A percentile compares a stretch with the other conserved stretches of the same genome.
These are phyloP conservation scores for Gossypium anomalum DNA, from an alignment of 345 rosid genomes.

Conservation along the genomic window DNA sequence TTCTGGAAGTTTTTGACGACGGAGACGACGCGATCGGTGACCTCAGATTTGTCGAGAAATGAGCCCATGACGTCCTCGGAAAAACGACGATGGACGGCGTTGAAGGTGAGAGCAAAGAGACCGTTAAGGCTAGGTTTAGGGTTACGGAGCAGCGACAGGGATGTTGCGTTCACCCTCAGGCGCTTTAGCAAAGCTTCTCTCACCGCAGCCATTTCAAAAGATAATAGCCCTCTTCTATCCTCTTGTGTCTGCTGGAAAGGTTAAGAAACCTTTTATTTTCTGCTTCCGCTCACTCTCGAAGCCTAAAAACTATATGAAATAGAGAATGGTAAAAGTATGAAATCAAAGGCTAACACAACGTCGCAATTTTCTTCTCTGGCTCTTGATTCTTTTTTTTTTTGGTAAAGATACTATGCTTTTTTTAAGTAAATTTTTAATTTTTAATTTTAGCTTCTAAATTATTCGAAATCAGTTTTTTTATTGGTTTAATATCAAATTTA, in stretches of 20 bases:
- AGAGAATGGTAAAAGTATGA: background rate
- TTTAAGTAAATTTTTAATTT: too few relatives aligned
- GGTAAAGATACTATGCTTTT: too few relatives aligned
- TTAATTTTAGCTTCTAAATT: too few relatives aligned
- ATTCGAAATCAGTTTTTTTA: too few relatives aligned
- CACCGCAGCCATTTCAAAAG: constrained; percentile 45
- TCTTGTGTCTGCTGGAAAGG: background rate
- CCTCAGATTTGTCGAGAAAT: constrained; percentile 94
- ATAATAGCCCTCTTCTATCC: background rate
- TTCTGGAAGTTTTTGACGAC: constrained; percentile 91
- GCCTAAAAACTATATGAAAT: background rate
- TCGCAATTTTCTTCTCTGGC: too few relatives aligned
- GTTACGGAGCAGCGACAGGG: constrained; percentile 30
- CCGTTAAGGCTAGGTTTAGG: constrained; percentile 22
- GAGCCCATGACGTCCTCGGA: constrained; percentile 22
- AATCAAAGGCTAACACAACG: background rate
- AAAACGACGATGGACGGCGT: constrained; percentile 15
- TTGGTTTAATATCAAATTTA: too few relatives aligned
- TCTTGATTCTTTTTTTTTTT: too few relatives aligned
- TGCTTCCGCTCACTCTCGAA: background rate
- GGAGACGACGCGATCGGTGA: constrained; percentile 79
- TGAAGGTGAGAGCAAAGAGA: constrained; percentile 35
- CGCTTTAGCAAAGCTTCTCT: constrained; percentile 64
- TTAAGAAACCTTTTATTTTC: background rate
- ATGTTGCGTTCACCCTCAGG: constrained; percentile 55